A percentile compares a stretch with the other conserved stretches of the same genome.
Evolutionary conservation across 2,329 filamentous ascomycete genomes (phyloP).

Genomic region (Graphilbum sp.): DNA sequence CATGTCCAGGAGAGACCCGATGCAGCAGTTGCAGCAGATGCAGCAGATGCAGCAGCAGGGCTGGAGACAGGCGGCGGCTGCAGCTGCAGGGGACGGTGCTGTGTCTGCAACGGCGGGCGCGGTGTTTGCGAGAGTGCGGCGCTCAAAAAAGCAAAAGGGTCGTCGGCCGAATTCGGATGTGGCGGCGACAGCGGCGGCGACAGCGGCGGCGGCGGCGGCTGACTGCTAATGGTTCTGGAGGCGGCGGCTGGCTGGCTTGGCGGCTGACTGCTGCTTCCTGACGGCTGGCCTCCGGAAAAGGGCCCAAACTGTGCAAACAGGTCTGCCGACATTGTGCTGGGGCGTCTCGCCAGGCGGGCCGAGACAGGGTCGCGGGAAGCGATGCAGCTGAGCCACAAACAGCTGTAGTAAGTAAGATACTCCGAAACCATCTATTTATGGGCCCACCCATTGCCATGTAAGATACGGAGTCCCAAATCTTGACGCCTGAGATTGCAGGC

Average conservation of each 20-base stretch:
- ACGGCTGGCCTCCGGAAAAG: conserved; percentile 21
- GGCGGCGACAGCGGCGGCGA: no score
- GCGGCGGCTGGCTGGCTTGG: conserved; percentile 3
- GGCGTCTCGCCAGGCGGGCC: not conserved
- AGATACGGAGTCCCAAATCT: no score
- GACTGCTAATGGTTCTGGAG: conserved; percentile 7
- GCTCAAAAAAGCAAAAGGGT: conserved; percentile 18
- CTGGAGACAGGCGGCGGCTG: conserved; percentile 1
- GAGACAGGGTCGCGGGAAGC: no score
- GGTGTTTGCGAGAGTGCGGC: conserved; percentile 8
- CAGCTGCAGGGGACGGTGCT: conserved; percentile 6
- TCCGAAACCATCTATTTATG: no score
- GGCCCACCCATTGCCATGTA: no score
- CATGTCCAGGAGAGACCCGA: not conserved
- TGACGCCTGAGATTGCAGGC: no score
- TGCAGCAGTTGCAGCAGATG: no score
- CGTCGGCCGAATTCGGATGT: no score
- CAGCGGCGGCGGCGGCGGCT: no score
- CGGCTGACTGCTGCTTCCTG: conserved; percentile 5
- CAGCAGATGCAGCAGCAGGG: no score
- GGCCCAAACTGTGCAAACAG: conserved; percentile 47
- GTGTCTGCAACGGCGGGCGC: conserved; percentile 4
- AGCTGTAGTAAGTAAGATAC: no score
- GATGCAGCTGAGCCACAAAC: no score
- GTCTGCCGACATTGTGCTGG: conserved; percentile 40